Percentiles rank a stretch among this genome's conserved stretches.
These are phyloP conservation scores for Peltaster fructicola DNA, from an alignment of 2,329 filamentous ascomycete genomes.

Conservation along the genomic window DNA sequence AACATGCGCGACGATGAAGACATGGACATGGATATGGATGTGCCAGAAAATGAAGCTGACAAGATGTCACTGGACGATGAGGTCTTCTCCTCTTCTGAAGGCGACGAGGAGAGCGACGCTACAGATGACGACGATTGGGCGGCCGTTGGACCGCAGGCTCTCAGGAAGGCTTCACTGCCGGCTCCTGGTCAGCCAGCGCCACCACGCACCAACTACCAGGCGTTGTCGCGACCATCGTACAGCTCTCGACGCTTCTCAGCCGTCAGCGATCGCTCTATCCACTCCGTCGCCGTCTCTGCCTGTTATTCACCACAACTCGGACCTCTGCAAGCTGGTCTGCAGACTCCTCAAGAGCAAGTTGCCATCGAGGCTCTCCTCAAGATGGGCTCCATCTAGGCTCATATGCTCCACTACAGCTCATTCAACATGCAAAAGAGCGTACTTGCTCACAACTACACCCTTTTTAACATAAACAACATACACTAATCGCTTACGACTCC, in stretches of 20 bases:
- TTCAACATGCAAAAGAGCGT: neutral
- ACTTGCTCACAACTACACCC: neutral
- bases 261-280: slow-evolving; percentile 5
- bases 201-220: slow-evolving; percentile 14
- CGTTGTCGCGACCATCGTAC: slow-evolving; percentile 12
- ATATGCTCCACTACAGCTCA: too few relatives aligned
- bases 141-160: slow-evolving; percentile 10
- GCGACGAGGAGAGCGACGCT: slow-evolving; percentile 48
- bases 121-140: slow-evolving; percentile 49
- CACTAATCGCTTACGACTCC: too few relatives aligned
- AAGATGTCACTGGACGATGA: slow-evolving; percentile 80
- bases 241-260: slow-evolving; percentile 11
- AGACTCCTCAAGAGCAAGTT: slow-evolving; percentile 57
- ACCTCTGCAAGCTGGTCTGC: slow-evolving; percentile 1
- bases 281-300: slow-evolving; percentile 11
- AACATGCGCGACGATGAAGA: slow-evolving; percentile 41
- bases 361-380: slow-evolving; percentile 65
- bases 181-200: slow-evolving; percentile 11
- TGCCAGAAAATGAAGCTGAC: slow-evolving; percentile 74
- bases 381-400: slow-evolving; percentile 47
- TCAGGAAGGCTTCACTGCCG: slow-evolving; percentile 44
- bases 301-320: slow-evolving; percentile 11
- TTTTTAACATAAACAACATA: too few relatives aligned
- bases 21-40: slow-evolving; percentile 36
- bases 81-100: slow-evolving; percentile 32